Base-by-base conservation (phyloP, 208 protist species). In the Novymonas esmeraldas region DNA sequence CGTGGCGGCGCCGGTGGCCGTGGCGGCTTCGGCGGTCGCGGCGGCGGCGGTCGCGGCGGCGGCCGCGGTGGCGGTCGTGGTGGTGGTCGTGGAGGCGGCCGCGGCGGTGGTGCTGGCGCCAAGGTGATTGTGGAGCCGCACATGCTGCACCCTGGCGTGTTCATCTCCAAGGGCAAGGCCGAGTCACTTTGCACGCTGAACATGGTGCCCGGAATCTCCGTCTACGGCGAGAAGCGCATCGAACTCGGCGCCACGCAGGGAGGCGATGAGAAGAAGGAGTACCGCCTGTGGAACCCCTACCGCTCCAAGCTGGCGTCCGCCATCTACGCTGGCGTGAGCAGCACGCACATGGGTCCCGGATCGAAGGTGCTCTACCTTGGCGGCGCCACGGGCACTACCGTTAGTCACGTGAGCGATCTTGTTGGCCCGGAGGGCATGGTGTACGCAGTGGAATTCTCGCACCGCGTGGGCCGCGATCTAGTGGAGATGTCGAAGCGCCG, bases 231-330 rank as follows among this genome's bases (percentile, higher is more conserved):
- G 86, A 99, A 99, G 87, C 87, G 99, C 46, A 98, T 99, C 58
- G 81, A 92, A 66, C 78, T 89, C 63, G 88, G 85, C n/a, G 79
- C 81, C 18, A 82, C 84, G 33, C 81, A 92, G 59, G 78, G 78
- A 66, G 85, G 89, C 28, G 95, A 95, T 49, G 92, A 98, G 42
- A 99, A 99, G 82, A 98, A 99, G 66, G 99, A 99, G 90, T 99
- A 99, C 89, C 97, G 99, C 71, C 93, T 99, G 34, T 99, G 99
- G 99, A 99, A 99, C 83, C 99, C 99, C 16, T 99, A 99, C 95
- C 85, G 99, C 58, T 99, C 98, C 18, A 99, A 99, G 94, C 82
- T 99, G 29, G 99, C 97, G 28, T 97, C 99, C 18, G 98, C 98
- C 54, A 97, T 99, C 64, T 90, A 99, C 54, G 92, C 94, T 64